A percentile compares a stretch with the other conserved stretches of the same genome.
Evolutionary conservation across 352 stramenopile genomes (phyloP).

Genomic region (Globisporangium uncinulatum): DNA sequence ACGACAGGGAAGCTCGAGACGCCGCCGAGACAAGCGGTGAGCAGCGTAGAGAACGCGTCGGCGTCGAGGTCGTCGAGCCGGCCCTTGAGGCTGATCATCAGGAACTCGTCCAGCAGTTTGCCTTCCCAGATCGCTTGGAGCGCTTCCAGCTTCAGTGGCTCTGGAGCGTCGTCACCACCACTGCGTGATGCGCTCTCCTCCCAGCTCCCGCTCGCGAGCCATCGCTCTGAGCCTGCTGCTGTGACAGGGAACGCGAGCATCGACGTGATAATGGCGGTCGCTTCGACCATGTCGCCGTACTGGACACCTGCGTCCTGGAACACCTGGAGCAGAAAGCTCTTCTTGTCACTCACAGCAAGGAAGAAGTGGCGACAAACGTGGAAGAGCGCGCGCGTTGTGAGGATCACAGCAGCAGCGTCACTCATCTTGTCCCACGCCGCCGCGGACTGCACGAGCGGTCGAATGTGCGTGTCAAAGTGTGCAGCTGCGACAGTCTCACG

Average conservation of each 20-base stretch:
- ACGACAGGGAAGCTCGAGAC: conserved; percentile 37
- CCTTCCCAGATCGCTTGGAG: conserved; percentile 61
- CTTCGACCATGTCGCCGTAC: conserved; percentile 56
- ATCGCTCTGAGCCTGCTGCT: conserved; percentile 27
- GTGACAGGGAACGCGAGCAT: conserved; percentile 54
- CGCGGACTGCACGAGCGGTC: conserved; percentile 29
- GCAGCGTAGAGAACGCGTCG: conserved; percentile 37
- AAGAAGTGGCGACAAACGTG: conserved; percentile 48
- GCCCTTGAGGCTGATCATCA: conserved; percentile 76
- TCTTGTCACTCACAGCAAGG: conserved; percentile 45
- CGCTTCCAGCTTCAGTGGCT: conserved; percentile 14
- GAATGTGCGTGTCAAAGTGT: conserved; percentile 48
- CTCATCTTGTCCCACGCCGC: conserved; percentile 24
- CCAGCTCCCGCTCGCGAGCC: conserved; percentile 59
- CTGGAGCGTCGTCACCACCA: neutral
- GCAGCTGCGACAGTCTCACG: conserved; percentile 16
- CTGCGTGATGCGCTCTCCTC: conserved; percentile 9
- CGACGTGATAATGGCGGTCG: conserved; percentile 47
- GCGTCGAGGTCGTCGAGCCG: conserved; percentile 58
- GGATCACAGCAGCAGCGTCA: conserved; percentile 1
- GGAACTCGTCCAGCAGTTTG: conserved; percentile 73
- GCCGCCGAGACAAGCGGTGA: conserved; percentile 52
- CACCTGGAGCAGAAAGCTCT: conserved; percentile 57
- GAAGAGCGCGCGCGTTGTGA: conserved; percentile 27
- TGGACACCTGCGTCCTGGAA: conserved; percentile 66